phyloP scores from a whole-genome alignment of 2,329 filamentous ascomycete genomes.

The Madurella mycetomatis region DNA sequence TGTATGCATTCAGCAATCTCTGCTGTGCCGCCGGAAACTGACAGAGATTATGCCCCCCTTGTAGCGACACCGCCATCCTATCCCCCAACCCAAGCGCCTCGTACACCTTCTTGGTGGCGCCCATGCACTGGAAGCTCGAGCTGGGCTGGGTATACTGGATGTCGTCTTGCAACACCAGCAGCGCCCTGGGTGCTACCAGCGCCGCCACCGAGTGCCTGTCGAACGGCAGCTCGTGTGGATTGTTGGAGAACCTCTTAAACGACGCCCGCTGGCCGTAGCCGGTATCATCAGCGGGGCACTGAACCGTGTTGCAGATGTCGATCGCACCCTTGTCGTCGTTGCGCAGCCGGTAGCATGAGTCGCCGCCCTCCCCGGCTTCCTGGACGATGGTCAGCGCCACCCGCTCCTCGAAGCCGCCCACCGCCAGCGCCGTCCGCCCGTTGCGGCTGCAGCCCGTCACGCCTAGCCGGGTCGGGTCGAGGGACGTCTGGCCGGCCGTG shows the following conservation, averaged over 20 bases:
- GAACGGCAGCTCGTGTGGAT: conserved; percentile 42
- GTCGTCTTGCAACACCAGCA: conserved; percentile 52
- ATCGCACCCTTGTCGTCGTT: conserved; percentile 41
- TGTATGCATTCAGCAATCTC: conserved; percentile 37
- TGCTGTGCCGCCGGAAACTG: conserved; percentile 47
- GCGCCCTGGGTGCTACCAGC: conserved; percentile 49
- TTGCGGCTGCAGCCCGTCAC: conserved; percentile 59
- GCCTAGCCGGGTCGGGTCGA: conserved; percentile 44
- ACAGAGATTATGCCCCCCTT: conserved; percentile 49
- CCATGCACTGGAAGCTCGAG: conserved; percentile 51
- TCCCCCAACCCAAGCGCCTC: conserved; percentile 45
- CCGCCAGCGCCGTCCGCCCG: conserved; percentile 56
- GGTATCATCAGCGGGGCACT: conserved; percentile 48
- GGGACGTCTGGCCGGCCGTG: conserved; percentile 32
- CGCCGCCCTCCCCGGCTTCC: conserved; percentile 54
- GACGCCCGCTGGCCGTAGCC: conserved; percentile 26
- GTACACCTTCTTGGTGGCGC: conserved; percentile 46
- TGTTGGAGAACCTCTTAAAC: conserved; percentile 48
- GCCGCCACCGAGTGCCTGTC: conserved; percentile 54
- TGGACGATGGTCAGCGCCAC: conserved; percentile 56
- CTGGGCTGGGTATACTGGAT: conserved; percentile 52
- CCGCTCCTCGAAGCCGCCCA: conserved; percentile 51
- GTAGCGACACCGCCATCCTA: conserved; percentile 51
- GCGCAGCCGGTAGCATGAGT: conserved; percentile 54
- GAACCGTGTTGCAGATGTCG: conserved; percentile 13